Conservation (phyloP, 208 protist species). For the Leishmania aethiopica region DNA sequence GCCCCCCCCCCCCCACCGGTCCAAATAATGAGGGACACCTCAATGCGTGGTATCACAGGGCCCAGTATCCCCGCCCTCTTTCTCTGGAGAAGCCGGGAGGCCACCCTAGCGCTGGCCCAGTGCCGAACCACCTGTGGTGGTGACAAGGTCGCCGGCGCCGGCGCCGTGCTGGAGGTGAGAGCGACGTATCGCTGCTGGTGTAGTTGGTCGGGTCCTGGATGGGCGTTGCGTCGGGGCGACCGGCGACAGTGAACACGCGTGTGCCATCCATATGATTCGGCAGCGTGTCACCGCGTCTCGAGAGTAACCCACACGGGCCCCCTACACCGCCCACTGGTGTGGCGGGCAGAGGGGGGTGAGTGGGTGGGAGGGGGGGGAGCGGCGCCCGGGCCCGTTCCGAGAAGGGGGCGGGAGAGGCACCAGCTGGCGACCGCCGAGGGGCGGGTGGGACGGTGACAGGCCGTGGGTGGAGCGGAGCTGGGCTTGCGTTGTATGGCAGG, state of each 20-base stretch:
- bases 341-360: neutral
- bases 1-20: too few species aligned
- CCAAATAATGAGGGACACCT: neutral
- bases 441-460: neutral
- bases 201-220: neutral
- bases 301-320: neutral
- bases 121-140: neutral
- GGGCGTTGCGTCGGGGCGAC: neutral
- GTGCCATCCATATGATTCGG: neutral
- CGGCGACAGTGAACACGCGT: neutral
- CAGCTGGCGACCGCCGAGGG: neutral
- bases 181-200: neutral
- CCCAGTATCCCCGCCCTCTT: neutral
- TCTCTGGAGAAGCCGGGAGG: neutral
- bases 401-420: neutral
- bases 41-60: neutral
- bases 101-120: neutral
- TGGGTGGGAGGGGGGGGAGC: too few species aligned
- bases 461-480: neutral
- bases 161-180: neutral
- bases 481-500: neutral
- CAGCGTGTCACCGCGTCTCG: neutral
- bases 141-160: neutral
- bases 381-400: too few species aligned
- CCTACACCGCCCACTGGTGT: neutral